Base-by-base conservation (phyloP, 345 rosid species). In the Lumnitzera littorea region DNA sequence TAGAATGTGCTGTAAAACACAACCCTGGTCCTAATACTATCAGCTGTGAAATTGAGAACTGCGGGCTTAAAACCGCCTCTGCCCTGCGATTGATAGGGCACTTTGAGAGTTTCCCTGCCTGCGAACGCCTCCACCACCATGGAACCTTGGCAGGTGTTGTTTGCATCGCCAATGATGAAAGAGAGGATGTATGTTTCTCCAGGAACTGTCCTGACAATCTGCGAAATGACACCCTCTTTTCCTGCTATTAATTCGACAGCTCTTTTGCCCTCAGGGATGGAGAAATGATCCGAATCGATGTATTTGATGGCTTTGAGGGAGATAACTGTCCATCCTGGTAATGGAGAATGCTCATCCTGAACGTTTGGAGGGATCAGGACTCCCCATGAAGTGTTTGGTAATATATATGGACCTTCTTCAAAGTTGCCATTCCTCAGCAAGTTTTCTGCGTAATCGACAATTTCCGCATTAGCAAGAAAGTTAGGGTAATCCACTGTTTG, bases 251-350 rank as follows among this genome's bases (percentile, higher is more conserved):
- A 88, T 63, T 92, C 98, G 0, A 89, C 62, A 0, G 89, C 96
- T 53, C 94, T 48, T 58, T 70, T 79, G 25, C 89, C 91, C 63
- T 78, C 73, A 2, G 96, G 96, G 58, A 87, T 82, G 0, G 84
- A 67, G 78, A 79, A 87, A 62, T 87, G 94, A 4, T 64, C 84
- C 0, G 67, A 50, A 64, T 92, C 96, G 3, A 92, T 81, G 83
- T 85, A 92, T 61, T 92, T 89, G 20, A 92, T 77, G 14, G 96
- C 96, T 76, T 92, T 92, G 25, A 87, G 94, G 7, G 96, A 92
- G 50, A 85, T 96, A 6, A 84, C 56, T 66, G 82, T 80, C 96
- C 98, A 92, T 6, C 86, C 89, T 0, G 94, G 91, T 49, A 89
- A 67, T 11, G 96, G 89, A 15, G 89, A 82, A 67, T 87, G 87